phyloP scores from a whole-genome alignment of 2,329 filamentous ascomycete species.

The Fusarium decemcellulare region DNA sequence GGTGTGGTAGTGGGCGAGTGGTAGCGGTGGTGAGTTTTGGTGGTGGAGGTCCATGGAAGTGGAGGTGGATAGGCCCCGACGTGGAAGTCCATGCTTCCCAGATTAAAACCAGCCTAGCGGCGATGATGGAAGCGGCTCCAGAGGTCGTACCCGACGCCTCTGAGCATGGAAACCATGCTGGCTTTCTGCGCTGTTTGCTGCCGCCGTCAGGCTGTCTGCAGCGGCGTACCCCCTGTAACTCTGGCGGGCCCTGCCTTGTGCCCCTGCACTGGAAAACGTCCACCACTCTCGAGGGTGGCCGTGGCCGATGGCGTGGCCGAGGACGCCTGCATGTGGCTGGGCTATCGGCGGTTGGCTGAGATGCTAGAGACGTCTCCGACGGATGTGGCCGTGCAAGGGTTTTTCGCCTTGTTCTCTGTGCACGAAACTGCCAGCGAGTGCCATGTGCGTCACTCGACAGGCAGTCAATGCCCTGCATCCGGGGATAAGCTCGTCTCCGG shows the following conservation, averaged over 20 bases:
- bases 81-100: constrained; percentile 33
- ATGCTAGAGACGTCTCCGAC: neutral
- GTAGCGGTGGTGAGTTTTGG: constrained; percentile 44
- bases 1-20: constrained; percentile 39
- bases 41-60: constrained; percentile 36
- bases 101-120: constrained; percentile 44
- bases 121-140: constrained; percentile 45
- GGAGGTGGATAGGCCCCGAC: constrained; percentile 36
- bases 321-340: constrained; percentile 38
- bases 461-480: constrained; percentile 19
- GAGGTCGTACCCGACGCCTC: constrained; percentile 2
- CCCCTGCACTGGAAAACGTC: constrained; percentile 23
- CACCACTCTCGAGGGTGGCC: constrained; percentile 2
- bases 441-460: constrained; percentile 41
- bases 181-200: constrained; percentile 4
- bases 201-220: constrained; percentile 6
- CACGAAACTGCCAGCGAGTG: constrained; percentile 30
- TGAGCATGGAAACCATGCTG: neutral
- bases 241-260: constrained; percentile 25
- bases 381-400: constrained; percentile 25
- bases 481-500: constrained; percentile 19
- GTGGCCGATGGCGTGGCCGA: constrained; percentile 37
- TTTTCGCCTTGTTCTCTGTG: neutral
- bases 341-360: neutral
- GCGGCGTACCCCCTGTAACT: constrained; percentile 25